A percentile compares a stretch with the other conserved stretches of the same genome.
Conservation (phyloP, 208 protist genomes). For the Acanthamoeba rhysodes region DNA sequence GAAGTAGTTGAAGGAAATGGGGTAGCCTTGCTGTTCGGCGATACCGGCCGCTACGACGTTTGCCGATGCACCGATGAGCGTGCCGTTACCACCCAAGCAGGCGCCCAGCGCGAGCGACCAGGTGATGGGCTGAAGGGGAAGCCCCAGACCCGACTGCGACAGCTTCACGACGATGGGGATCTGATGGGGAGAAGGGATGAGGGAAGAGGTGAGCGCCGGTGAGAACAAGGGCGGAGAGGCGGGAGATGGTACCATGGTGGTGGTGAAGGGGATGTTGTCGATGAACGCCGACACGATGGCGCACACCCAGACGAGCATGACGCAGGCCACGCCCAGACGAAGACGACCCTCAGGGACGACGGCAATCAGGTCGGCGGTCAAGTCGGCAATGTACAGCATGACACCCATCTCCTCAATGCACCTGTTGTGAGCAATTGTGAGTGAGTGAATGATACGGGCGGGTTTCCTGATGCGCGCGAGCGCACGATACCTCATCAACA, state of each 20-base stretch:
- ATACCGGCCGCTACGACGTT: conserved; percentile 87
- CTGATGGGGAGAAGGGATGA: conserved; percentile 45
- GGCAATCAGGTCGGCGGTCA: conserved; percentile 67
- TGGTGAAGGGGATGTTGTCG: conserved; percentile 80
- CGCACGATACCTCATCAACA: conserved; percentile 76
- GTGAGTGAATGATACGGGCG: no score
- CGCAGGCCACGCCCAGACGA: conserved; percentile 67
- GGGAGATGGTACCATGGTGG: neutral
- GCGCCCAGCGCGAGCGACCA: conserved; percentile 88
- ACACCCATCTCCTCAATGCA: conserved; percentile 71
- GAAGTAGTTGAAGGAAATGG: conserved; percentile 83
- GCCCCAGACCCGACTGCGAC: conserved; percentile 72
- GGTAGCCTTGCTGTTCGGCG: conserved; percentile 78
- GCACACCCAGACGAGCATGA: conserved; percentile 86
- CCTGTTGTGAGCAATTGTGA: conserved; percentile 71
- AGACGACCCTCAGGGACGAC: conserved; percentile 6
- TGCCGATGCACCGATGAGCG: conserved; percentile 87
- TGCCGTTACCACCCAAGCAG: conserved; percentile 90
- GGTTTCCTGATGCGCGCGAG: no score
- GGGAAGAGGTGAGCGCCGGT: conserved; percentile 78
- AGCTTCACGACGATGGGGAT: conserved; percentile 82
- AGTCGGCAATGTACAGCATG: conserved; percentile 79
- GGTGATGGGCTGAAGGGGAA: conserved; percentile 86
- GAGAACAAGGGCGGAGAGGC: conserved; percentile 79
- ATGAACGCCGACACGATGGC: conserved; percentile 81